Conservation (phyloP, 768 basidiomycete genomes). For the Leccinum rimulosum region DNA sequence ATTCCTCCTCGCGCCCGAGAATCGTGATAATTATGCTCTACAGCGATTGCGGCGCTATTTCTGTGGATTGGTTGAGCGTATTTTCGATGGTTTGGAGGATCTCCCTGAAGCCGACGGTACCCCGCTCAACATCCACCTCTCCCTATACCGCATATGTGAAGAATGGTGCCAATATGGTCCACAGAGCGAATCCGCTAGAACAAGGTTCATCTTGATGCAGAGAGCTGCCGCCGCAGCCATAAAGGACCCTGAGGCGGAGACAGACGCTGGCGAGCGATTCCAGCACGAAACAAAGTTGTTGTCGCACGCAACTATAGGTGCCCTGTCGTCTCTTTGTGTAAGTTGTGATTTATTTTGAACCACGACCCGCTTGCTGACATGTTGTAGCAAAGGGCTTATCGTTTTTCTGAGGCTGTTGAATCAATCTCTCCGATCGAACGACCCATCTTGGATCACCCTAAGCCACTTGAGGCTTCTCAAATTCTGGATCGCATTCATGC, state of each 20-base stretch:
- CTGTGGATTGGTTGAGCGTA: slow-evolving; percentile 82
- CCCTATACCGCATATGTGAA: slow-evolving; percentile 82
- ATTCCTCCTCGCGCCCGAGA: slow-evolving; percentile 69
- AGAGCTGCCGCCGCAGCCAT: slow-evolving; percentile 55
- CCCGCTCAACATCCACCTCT: slow-evolving; percentile 69
- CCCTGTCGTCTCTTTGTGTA: slow-evolving; percentile 85
- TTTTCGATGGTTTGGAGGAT: slow-evolving; percentile 72
- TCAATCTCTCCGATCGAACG: slow-evolving; percentile 64
- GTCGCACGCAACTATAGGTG: slow-evolving; percentile 81
- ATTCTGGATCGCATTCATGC: slow-evolving; percentile 67
- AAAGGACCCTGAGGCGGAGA: slow-evolving; percentile 52
- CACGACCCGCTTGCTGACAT: background rate
- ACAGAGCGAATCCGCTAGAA: slow-evolving; percentile 69
- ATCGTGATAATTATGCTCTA: slow-evolving; percentile 71
- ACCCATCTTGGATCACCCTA: slow-evolving; percentile 46
- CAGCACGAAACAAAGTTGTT: slow-evolving; percentile 68
- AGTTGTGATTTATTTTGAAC: slow-evolving; percentile 34
- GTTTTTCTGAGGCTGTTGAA: slow-evolving; percentile 53
- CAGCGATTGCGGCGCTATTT: slow-evolving; percentile 87
- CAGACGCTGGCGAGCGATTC: slow-evolving; percentile 55
- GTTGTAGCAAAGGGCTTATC: slow-evolving; percentile 74
- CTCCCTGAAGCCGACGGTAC: slow-evolving; percentile 75
- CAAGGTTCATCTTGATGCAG: slow-evolving; percentile 69
- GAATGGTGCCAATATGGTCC: slow-evolving; percentile 91
- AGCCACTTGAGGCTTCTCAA: slow-evolving; percentile 49